Conservation (phyloP, 2,329 filamentous ascomycete genomes). For the Ambrosiella beaveri region DNA sequence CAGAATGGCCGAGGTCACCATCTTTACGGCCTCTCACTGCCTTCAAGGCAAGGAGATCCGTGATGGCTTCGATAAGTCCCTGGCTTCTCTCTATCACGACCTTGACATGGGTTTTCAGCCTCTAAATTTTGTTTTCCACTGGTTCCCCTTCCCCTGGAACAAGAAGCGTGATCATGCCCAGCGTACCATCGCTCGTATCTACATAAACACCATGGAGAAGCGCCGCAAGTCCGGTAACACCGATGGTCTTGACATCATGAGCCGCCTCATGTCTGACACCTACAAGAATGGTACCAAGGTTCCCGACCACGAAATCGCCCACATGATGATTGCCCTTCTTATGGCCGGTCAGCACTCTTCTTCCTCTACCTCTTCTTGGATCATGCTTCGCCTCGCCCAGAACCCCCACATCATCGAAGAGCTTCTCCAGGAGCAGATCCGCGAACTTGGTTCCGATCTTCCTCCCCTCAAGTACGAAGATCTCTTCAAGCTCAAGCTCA, state of each 20-base stretch:
- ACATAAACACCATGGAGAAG: slow-evolving; percentile 64
- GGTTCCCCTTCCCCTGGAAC: slow-evolving; percentile 80
- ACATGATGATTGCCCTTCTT: slow-evolving; percentile 86
- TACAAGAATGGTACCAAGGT: slow-evolving; percentile 70
- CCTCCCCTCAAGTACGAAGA: slow-evolving; percentile 61
- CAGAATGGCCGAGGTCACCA: slow-evolving; percentile 70
- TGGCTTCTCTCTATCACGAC: slow-evolving; percentile 72
- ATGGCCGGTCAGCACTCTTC: slow-evolving; percentile 89
- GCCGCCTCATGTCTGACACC: slow-evolving; percentile 67
- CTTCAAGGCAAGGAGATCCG: slow-evolving; percentile 75
- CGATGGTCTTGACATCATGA: slow-evolving; percentile 62
- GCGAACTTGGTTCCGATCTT: slow-evolving; percentile 54
- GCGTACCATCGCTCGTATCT: slow-evolving; percentile 62
- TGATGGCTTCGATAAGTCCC: slow-evolving; percentile 59
- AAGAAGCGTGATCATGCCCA: slow-evolving; percentile 64
- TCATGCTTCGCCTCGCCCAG: slow-evolving; percentile 62
- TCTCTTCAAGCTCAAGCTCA: slow-evolving; percentile 61
- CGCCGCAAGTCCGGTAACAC: slow-evolving; percentile 38
- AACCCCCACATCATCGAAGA: slow-evolving; percentile 65
- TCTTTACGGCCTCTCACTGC: slow-evolving; percentile 74
- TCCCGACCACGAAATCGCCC: slow-evolving; percentile 71
- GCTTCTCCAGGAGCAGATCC: slow-evolving; percentile 65
- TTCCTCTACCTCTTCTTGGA: slow-evolving; percentile 70
- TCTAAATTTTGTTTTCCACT: slow-evolving; percentile 80
- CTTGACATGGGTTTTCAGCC: slow-evolving; percentile 80